A percentile compares a stretch with the other conserved stretches of the same genome.
phyloP scores from a whole-genome alignment of 2,329 filamentous ascomycete species.

The Colletotrichum destructivum region DNA sequence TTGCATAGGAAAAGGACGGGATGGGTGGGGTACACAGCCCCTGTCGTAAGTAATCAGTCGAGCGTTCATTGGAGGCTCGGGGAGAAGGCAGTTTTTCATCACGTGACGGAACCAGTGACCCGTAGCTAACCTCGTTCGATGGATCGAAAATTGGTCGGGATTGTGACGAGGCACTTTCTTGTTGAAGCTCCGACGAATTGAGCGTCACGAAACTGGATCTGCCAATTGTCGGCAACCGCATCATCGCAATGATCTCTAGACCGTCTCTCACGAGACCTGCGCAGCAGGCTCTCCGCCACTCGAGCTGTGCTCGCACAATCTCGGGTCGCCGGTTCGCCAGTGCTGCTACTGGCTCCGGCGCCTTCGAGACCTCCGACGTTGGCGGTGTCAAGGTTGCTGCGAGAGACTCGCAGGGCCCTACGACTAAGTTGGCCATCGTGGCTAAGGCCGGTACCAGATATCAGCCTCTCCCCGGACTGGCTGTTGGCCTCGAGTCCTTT shows the following conservation, averaged over 20 bases:
- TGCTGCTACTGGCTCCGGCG: constrained; percentile 77
- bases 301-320: constrained; percentile 69
- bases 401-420: constrained; percentile 89
- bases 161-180: constrained; percentile 44
- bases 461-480: constrained; percentile 89
- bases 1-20: neutral
- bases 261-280: constrained; percentile 71
- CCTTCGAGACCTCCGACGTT: constrained; percentile 89
- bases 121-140: constrained; percentile 43
- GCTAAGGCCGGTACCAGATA: constrained; percentile 96
- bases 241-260: constrained; percentile 75
- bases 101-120: constrained; percentile 38
- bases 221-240: constrained; percentile 71
- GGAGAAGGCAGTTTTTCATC: constrained; percentile 14
- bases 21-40: constrained; percentile 20
- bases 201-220: constrained; percentile 47
- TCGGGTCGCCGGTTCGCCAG: constrained; percentile 70
- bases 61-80: constrained; percentile 35
- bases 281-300: constrained; percentile 71
- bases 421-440: constrained; percentile 91
- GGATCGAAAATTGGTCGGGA: constrained; percentile 45
- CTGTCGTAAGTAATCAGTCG: constrained; percentile 36
- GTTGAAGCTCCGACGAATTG: constrained; percentile 43
- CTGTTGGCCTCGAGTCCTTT: constrained; percentile 92
- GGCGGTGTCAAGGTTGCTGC: constrained; percentile 93